These are phyloP conservation scores for Cardamine occulta DNA, from an alignment of 345 rosid species.

Conservation along the genomic window DNA sequence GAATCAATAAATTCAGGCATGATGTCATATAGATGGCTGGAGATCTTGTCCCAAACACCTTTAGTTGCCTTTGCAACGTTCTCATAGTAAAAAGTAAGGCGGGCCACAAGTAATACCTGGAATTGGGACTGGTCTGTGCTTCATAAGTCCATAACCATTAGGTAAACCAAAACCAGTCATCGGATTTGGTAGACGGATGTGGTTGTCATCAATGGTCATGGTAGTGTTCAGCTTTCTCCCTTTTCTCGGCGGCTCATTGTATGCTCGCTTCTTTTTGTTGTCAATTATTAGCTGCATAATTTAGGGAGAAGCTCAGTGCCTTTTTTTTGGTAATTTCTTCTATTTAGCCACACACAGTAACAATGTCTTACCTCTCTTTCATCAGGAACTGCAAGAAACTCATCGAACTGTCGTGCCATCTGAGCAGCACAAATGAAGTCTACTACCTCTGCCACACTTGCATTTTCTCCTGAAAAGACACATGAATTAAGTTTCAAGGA, in stretches of 20 bases:
- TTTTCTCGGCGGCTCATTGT: not conserved
- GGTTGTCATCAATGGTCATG: not conserved
- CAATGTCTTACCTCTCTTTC: no score
- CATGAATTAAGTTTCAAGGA: no score
- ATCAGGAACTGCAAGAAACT: no score
- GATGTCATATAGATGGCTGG: conserved; percentile 32
- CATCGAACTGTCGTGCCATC: no score
- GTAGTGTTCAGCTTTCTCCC: not conserved
- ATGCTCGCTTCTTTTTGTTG: conserved; percentile 22
- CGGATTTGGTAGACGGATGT: conserved; percentile 31
- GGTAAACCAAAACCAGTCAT: conserved; percentile 49
- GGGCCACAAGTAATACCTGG: conserved; percentile 24
- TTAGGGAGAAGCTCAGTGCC: not conserved
- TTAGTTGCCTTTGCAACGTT: conserved; percentile 40
- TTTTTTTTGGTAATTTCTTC: not conserved
- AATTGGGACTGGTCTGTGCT: conserved; percentile 19
- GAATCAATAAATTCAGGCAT: conserved; percentile 47
- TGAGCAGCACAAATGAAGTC: no score
- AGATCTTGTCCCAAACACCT: conserved; percentile 44
- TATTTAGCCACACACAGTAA: no score
- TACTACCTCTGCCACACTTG: no score
- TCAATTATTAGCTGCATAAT: no score
- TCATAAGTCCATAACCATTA: not conserved
- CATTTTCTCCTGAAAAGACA: no score
- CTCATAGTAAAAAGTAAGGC: conserved; percentile 45